phyloP scores from a whole-genome alignment of 192 early-diverging fungal species.

The Coemansia sp. region DNA sequence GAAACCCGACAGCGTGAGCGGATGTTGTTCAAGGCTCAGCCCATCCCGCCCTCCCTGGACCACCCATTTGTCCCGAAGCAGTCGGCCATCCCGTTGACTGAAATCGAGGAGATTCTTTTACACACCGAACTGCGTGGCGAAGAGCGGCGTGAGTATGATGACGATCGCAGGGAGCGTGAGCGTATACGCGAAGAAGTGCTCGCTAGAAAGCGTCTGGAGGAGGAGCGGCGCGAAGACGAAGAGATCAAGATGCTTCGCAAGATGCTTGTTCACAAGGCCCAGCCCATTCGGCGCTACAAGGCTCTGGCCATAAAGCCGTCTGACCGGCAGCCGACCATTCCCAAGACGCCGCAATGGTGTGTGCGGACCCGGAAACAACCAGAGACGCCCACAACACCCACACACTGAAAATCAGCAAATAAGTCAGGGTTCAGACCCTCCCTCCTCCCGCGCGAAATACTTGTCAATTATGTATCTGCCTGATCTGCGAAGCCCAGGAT shows the following conservation, averaged over 20 bases:
- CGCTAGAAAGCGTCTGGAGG: conserved; percentile 52
- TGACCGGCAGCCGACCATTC: conserved; percentile 59
- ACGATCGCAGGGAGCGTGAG: conserved; percentile 54
- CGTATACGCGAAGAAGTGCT: conserved; percentile 60
- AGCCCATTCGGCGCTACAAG: conserved; percentile 62
- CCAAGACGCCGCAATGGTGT: conserved; percentile 54
- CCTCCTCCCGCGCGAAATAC: too few species aligned
- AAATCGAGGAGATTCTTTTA: conserved; percentile 53
- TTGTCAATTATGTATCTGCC: too few species aligned
- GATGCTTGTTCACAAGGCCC: conserved; percentile 61
- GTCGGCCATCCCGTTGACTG: conserved; percentile 52
- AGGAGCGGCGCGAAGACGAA: conserved; percentile 60
- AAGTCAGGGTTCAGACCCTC: too few species aligned
- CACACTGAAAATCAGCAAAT: background rate
- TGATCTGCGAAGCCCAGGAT: too few species aligned
- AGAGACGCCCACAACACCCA: conserved; percentile 13
- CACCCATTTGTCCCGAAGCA: conserved; percentile 66
- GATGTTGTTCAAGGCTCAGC: conserved; percentile 62
- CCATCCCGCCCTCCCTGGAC: conserved; percentile 51
- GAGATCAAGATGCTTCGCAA: conserved; percentile 61
- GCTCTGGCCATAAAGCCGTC: conserved; percentile 60
- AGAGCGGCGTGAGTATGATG: conserved; percentile 69
- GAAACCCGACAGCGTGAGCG: conserved; percentile 41
- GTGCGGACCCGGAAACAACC: conserved; percentile 34
- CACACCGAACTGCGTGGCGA: conserved; percentile 64